A percentile compares a stretch with the other conserved stretches of the same genome.
Conservation (phyloP, 352 stramenopile genomes). For the Pythium apleroticum region DNA sequence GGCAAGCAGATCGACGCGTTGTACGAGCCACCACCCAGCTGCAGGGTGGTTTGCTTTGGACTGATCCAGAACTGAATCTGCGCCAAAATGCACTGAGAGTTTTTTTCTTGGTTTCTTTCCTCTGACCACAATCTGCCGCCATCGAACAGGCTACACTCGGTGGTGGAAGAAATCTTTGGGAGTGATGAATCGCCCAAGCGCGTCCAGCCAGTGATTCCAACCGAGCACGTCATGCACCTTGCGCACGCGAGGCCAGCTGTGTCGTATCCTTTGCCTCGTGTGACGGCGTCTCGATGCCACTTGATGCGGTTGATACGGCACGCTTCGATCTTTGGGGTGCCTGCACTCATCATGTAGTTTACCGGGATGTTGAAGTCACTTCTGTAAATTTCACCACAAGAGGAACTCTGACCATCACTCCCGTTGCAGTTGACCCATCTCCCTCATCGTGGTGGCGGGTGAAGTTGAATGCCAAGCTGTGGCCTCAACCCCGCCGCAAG, state of each 20-base stretch:
- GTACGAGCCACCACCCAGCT: background rate
- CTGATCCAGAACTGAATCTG: background rate
- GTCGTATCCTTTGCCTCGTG: background rate
- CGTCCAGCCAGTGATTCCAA: background rate
- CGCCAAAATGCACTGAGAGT: background rate
- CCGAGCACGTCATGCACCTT: background rate
- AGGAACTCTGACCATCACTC: conserved; percentile 19
- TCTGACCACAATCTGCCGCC: background rate
- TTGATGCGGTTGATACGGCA: background rate
- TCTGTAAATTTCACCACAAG: conserved; percentile 8
- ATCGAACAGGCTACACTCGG: background rate
- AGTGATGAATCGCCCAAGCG: background rate
- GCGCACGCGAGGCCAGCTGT: background rate
- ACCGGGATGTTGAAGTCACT: conserved; percentile 24
- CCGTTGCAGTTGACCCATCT: conserved; percentile 12
- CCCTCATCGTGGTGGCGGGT: background rate
- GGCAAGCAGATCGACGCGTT: background rate
- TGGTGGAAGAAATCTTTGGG: conserved; percentile 1
- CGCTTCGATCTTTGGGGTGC: background rate
- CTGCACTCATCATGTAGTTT: conserved; percentile 11
- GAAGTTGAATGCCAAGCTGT: conserved; percentile 7
- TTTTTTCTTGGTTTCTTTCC: background rate
- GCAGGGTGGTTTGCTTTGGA: background rate
- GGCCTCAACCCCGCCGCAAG: conserved; percentile 9
- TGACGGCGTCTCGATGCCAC: background rate